Evolutionary conservation across 495 filamentous ascomycete genomes (phyloP).

Genomic region (Penicillium macrosclerotiorum): DNA sequence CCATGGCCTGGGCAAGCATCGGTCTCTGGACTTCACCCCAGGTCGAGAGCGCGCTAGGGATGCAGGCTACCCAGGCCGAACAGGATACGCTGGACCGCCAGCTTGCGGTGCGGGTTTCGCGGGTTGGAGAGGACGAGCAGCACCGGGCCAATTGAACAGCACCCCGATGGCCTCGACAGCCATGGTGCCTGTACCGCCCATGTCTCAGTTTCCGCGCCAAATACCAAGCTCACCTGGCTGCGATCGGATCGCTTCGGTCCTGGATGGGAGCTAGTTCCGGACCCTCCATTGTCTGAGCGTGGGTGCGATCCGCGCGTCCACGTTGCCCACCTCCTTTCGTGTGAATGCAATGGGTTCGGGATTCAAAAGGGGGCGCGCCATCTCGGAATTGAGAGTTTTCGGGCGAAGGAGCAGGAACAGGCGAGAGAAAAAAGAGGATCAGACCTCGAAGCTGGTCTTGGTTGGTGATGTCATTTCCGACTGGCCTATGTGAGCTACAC

Average conservation of each 20-base stretch:
- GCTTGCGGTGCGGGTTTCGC: constrained; percentile 47
- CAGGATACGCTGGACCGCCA: constrained; percentile 52
- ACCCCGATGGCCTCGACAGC: not conserved
- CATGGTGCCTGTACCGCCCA: not conserved
- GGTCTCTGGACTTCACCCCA: constrained; percentile 58
- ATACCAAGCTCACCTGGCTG: too few species aligned
- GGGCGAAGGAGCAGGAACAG: too few species aligned
- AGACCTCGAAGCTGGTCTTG: not conserved
- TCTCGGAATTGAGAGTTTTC: not conserved
- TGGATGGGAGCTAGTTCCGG: too few species aligned
- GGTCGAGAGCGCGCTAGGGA: constrained; percentile 60
- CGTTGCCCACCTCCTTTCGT: too few species aligned
- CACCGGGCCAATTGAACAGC: constrained; percentile 7
- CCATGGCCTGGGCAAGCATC: constrained; percentile 63
- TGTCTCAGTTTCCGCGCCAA: not conserved
- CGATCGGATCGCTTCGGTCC: too few species aligned
- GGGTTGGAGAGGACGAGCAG: constrained; percentile 28
- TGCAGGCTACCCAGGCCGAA: constrained; percentile 61
- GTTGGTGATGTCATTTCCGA: not conserved
- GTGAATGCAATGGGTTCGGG: not conserved
- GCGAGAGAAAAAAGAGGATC: not conserved
- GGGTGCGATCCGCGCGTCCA: too few species aligned
- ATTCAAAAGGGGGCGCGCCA: constrained; percentile 1
- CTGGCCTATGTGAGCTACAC: not conserved
- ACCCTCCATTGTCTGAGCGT: too few species aligned